Evolutionary conservation across 2,329 filamentous ascomycete genomes (phyloP).

Genomic region (Colletotrichum viniferum): DNA sequence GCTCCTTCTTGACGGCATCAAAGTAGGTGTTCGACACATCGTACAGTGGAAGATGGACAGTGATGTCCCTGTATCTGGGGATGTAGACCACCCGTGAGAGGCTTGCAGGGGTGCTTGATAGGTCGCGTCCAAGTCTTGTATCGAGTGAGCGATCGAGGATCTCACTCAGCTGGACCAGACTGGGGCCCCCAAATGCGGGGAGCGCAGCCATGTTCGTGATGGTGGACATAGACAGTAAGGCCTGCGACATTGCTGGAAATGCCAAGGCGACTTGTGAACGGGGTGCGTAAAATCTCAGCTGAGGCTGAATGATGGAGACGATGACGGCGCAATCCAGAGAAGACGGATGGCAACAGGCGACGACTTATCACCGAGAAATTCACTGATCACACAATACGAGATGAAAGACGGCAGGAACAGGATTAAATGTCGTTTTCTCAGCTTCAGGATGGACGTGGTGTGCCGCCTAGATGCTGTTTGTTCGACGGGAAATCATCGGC

Average conservation of each 20-base stretch:
- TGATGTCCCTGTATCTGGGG: neutral
- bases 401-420: neutral
- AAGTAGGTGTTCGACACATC: slow-evolving; percentile 11
- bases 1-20: neutral
- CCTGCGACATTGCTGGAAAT: neutral
- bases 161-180: neutral
- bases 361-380: neutral
- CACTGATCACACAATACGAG: neutral
- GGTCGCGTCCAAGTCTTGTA: neutral
- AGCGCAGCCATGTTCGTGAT: neutral
- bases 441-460: neutral
- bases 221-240: neutral
- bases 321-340: neutral
- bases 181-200: neutral
- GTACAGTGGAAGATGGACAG: slow-evolving; percentile 21
- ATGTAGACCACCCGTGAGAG: slow-evolving; percentile 20
- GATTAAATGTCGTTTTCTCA: neutral
- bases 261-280: neutral
- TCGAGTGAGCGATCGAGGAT: neutral
- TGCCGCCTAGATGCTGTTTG: neutral
- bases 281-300: neutral
- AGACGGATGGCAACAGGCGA: neutral
- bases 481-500: neutral
- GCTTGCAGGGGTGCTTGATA: slow-evolving; percentile 1
- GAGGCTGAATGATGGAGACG: neutral